Base-by-base conservation (phyloP, 192 early-diverging fungal species). In the Coemansia sp. region DNA sequence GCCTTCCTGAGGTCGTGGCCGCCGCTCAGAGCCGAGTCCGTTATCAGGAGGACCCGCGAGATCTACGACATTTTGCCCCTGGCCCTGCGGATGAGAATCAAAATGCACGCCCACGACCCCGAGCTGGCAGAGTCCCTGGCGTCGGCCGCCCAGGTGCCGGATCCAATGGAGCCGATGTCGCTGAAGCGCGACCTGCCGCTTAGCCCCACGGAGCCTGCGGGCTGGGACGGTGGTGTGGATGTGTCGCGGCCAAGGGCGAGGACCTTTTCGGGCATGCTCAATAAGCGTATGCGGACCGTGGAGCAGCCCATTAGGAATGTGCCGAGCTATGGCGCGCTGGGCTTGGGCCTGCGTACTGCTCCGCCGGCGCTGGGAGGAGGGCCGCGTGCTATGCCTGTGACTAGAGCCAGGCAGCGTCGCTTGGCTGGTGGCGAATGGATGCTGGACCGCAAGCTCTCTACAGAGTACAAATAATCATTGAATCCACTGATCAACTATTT, bases 1-100 rank as follows among this genome's bases (percentile, higher is more conserved):
- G 66, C 65, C 1, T 77, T 82, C 44, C 61, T 82, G 62, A 69
- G 80, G 10, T 69, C 75, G 55, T 82, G 75, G 75, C 80, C 80
- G 34, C 80, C 80, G 40, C 62, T 82, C 60, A 65, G 80, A 3
- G 80, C 80, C 27, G 80, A 68, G 15, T 68, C 75, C 18, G 75
- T 82, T 13, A 82, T 82, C 66, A 46, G 80, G 16, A 52, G 80
- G 4, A 82, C 80, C 7, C 52, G 80, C 13, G 80, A 82, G 69
- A 70, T 82, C 12, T 82, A 82, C 64, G 80, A 69, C 3, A 7
- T 53, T 4, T 36, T 82, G 24, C 80, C 80, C 1, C 69, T 71
- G 18, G 6, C 68, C 3, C 62, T 82, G 52, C 67, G 69, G 16
- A 41, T 58, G 20, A 18, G 50, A 3, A 82, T 82, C 52, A 77